phyloP scores from a whole-genome alignment of 2,329 filamentous ascomycete genomes.

The Sarocladium brachiariae region DNA sequence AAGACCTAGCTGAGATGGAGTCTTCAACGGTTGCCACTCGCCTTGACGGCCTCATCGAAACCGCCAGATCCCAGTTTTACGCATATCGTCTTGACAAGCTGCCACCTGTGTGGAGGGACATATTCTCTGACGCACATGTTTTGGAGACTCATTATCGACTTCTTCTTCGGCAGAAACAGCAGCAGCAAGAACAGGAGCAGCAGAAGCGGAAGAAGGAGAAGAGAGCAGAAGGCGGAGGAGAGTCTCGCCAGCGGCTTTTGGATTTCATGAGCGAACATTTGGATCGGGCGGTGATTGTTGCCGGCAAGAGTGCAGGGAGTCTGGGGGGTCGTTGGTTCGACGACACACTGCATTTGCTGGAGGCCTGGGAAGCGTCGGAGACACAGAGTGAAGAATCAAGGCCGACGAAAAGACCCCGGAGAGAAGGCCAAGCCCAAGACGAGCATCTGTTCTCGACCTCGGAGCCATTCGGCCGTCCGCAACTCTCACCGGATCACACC shows the following conservation, averaged over 20 bases:
- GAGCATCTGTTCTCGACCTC: conserved; percentile 18
- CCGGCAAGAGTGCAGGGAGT: conserved; percentile 50
- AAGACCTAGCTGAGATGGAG: not conserved
- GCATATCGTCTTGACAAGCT: conserved; percentile 61
- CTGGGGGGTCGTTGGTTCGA: conserved; percentile 48
- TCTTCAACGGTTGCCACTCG: not conserved
- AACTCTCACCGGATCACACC: conserved; percentile 15
- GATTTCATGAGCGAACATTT: conserved; percentile 56
- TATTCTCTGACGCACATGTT: conserved; percentile 66
- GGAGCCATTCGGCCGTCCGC: conserved; percentile 24
- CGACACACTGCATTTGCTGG: conserved; percentile 38
- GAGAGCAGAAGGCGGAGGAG: conserved; percentile 3
- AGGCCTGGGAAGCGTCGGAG: conserved; percentile 17
- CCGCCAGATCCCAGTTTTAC: conserved; percentile 51
- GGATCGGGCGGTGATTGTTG: conserved; percentile 70
- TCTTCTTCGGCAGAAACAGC: too few species aligned
- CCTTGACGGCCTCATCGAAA: conserved; percentile 22
- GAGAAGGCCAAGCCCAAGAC: conserved; percentile 1
- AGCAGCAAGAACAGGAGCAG: too few species aligned
- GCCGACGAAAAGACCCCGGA: conserved; percentile 17
- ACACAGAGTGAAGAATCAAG: conserved; percentile 13
- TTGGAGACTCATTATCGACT: conserved; percentile 45
- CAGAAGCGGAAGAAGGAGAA: too few species aligned
- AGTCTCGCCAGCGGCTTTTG: conserved; percentile 26
- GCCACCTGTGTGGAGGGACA: conserved; percentile 58